Evolutionary conservation across 345 rosid genomes (phyloP), one percentile per base, ranked within the genome.

Genomic region (Lepidium africanum): DNA sequence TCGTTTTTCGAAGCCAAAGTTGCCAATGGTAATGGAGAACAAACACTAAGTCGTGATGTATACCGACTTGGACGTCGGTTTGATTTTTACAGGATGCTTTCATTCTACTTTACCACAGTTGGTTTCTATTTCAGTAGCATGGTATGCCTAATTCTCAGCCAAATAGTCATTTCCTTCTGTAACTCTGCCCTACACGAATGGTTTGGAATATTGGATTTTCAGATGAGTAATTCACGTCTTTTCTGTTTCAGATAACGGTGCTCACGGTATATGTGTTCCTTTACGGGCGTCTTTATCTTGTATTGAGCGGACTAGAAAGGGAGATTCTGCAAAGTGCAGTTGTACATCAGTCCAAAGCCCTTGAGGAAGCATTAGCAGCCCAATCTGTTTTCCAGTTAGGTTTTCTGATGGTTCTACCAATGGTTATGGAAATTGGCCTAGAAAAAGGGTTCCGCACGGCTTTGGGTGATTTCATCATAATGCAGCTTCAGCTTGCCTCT

Each of bases 21-120:
- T 81, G 96, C 99, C 13, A 87, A 82, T 57, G 99, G 99, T 66
- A 95, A 91, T 70, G 99, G 99, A 65, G 99, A 95, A 78, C 99
- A 91, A 77, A 91, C 96, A 17, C 92, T 95, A 51, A 87, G 99
- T 54, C 96, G 97, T 43, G 99, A 95, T 38, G 89, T 95, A 67
- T 91, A 95, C 75, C 86, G 97, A 52, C 93, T 95, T 56, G 97
- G 97, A 3, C 91, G 81, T 39, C 93, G 79, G 16, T 87, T 89
- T 74, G 97, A 95, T 80, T 95, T 95, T 85, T 95, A 81, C 63
- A 84, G 97, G 80, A 95, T 95, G 99, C 83, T 95, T 40, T 95
- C 99, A n/a, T 89, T 95, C 81, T 95, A 89, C 75, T 95, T 86
- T 59, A 91, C 99, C 42, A 91, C 99, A 1, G 99, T 91, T 45